These are phyloP conservation scores for Ochetophila trinervis DNA, from an alignment of 306 rosid genomes.

Conservation along the genomic window DNA sequence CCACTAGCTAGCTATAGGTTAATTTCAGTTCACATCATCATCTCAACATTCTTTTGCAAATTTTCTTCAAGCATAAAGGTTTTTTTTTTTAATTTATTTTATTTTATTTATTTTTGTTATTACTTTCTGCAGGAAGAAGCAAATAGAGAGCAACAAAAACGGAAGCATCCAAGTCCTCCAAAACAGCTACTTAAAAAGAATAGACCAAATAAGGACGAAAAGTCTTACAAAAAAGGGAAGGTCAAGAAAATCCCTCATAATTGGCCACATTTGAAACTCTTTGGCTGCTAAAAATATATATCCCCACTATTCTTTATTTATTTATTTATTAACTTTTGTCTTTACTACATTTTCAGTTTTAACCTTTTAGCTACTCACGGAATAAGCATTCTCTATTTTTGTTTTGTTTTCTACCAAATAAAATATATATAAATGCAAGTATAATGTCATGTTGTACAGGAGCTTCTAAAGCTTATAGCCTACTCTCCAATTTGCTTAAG, in stretches of 20 bases:
- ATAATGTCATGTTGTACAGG: not conserved
- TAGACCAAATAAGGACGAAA: slow-evolving; percentile 34
- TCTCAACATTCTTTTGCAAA: slow-evolving; percentile 9
- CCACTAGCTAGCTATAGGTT: slow-evolving; percentile 7
- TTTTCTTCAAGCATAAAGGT: not conserved
- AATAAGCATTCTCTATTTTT: not conserved
- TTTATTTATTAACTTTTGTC: not conserved
- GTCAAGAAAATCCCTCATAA: slow-evolving; percentile 34
- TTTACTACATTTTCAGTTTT: not conserved
- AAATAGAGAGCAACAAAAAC: slow-evolving; percentile 20
- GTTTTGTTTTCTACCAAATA: not conserved
- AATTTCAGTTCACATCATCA: slow-evolving; percentile 8
- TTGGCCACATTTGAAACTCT: slow-evolving; percentile 58
- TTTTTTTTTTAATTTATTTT: not conserved
- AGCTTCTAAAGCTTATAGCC: slow-evolving; percentile 10
- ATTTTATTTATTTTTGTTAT: not conserved
- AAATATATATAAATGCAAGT: slow-evolving; percentile 1
- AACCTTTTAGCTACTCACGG: not conserved
- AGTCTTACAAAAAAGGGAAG: slow-evolving; percentile 39
- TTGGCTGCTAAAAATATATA: slow-evolving; percentile 46
- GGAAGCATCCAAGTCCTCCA: slow-evolving; percentile 22
- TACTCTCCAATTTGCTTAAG: slow-evolving; percentile 9
- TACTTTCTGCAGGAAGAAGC: slow-evolving; percentile 41
- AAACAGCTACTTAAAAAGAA: slow-evolving; percentile 36
- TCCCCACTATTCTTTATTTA: not conserved